Percentiles rank a stretch among this genome's conserved stretches.
These are phyloP conservation scores for Mycena amicta DNA, from an alignment of 768 basidiomycete species.

Conservation along the genomic window DNA sequence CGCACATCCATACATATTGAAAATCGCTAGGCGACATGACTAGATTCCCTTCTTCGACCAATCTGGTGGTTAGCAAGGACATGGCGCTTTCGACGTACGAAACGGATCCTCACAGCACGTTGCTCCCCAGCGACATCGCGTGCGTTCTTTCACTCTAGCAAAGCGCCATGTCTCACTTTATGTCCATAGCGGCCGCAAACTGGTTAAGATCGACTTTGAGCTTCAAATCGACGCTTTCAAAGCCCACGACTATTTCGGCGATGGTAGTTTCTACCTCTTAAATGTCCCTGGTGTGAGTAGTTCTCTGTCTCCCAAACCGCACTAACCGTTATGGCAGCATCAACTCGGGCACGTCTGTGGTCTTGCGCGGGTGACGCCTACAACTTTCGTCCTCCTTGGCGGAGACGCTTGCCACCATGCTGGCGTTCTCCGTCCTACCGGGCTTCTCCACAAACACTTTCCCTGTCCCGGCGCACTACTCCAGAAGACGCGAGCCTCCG, in stretches of 20 bases:
- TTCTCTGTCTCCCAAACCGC: background rate
- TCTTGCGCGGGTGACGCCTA: conserved; percentile 19
- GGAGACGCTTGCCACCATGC: conserved; percentile 22
- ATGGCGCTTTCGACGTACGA: conserved; percentile 7
- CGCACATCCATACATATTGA: background rate
- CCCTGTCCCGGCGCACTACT: conserved; percentile 13
- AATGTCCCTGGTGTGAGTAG: conserved; percentile 18
- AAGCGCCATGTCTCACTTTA: background rate
- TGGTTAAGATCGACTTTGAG: conserved; percentile 10
- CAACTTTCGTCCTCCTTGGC: conserved; percentile 19
- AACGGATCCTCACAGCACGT: conserved; percentile 1
- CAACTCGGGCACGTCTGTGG: conserved; percentile 18
- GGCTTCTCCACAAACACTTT: conserved; percentile 9
- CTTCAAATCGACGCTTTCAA: conserved; percentile 10
- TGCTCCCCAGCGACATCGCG: conserved; percentile 15
- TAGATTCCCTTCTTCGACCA: conserved; percentile 10
- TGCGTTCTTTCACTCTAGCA: background rate
- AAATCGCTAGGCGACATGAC: conserved; percentile 21
- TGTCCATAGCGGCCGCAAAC: conserved; percentile 9
- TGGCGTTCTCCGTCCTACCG: conserved; percentile 22
- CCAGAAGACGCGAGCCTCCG: background rate
- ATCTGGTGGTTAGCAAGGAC: conserved; percentile 7
- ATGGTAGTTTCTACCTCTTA: conserved; percentile 21
- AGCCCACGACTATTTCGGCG: conserved; percentile 19
- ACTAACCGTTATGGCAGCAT: conserved; percentile 10